Evolutionary conservation across 208 protist genomes (phyloP), one percentile per base, ranked within the genome.

Genomic region (Acanthamoeba royreba): DNA sequence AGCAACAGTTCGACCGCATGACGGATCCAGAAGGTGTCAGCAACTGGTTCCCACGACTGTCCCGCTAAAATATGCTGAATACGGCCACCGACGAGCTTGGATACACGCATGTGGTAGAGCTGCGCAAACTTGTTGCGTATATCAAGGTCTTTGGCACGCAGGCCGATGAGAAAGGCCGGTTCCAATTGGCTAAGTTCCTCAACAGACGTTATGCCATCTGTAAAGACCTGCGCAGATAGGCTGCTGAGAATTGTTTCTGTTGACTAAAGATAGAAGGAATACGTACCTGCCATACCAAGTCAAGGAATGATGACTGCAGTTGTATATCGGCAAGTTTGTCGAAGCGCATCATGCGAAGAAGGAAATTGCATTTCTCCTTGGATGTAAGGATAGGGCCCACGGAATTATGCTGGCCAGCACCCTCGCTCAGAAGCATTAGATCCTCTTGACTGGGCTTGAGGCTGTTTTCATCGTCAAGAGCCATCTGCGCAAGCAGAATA

Each of bases 321-420:
- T 11, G 69, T 8, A 35, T 35, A 38, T 46, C 35, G 40, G 69
- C 31, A 13, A 89, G 25, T 31, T 89, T 89, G 42, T 53, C 81
- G 40, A 89, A 89, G 81, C 81, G 81, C 33, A n/a, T 89, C 81
- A 89, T 89, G 13, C 81, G 81, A 22, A 89, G 31, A 11, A 89
- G 81, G 47, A 89, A 89, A 38, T 89, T 89, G 53, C 31, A 46
- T 47, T 89, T 89, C 49, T 89, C 81, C 40, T 89, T 89, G 42
- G 42, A n/a, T 15, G 81, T 46, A 7, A 89, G 81, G 2, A n/a
- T 53, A 17, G 13, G 53, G 33, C 17, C 19, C 17, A 43, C 81
- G 19, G 81, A 15, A 61, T 38, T 13, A 38, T 3, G 69, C 15
- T 17, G 40, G 4, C 5, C 69, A 19, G 69, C 15, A 40, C 25